Percentiles rank a stretch among this genome's conserved stretches.
Conservation (phyloP, 768 basidiomycete species). For the Termitomyces sp. region DNA sequence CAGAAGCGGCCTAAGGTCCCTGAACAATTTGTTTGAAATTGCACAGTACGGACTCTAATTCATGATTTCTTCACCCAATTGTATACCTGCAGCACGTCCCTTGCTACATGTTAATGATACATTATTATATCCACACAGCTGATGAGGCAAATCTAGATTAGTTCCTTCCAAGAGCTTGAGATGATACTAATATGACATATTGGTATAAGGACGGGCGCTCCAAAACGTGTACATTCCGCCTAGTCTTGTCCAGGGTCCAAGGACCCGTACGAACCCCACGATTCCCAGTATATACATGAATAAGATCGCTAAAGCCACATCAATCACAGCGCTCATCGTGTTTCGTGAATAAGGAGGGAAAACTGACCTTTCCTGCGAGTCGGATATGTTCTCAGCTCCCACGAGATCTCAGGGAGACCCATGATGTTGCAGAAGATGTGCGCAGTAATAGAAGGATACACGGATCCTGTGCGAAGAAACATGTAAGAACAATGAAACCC, state of each 20-base stretch:
- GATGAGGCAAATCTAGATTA: neutral
- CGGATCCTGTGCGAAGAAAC: constrained; percentile 79
- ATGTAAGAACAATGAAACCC: constrained; percentile 85
- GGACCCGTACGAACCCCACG: constrained; percentile 45
- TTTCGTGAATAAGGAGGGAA: constrained; percentile 9
- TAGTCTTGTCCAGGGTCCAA: constrained; percentile 44
- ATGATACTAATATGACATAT: constrained; percentile 10
- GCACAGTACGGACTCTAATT: too few relatives aligned
- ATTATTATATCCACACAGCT: neutral
- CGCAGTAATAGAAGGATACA: constrained; percentile 70
- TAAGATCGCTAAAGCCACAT: constrained; percentile 39
- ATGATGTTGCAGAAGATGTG: constrained; percentile 95
- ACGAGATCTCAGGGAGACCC: constrained; percentile 71
- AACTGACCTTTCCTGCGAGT: constrained; percentile 44
- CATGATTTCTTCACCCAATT: neutral
- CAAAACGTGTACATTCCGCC: constrained; percentile 41
- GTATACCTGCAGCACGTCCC: neutral
- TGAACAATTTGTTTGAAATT: neutral
- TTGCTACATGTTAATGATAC: neutral
- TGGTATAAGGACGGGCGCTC: constrained; percentile 16
- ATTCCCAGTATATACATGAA: constrained; percentile 55
- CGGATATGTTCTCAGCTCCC: constrained; percentile 52
- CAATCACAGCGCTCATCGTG: constrained; percentile 5
- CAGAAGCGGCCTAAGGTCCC: neutral
- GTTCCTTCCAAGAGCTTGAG: neutral